A percentile compares a stretch with the other conserved stretches of the same genome.
Conservation (phyloP, 225 moss, liverwort and hornwort species). For the Climacium dendroides region DNA sequence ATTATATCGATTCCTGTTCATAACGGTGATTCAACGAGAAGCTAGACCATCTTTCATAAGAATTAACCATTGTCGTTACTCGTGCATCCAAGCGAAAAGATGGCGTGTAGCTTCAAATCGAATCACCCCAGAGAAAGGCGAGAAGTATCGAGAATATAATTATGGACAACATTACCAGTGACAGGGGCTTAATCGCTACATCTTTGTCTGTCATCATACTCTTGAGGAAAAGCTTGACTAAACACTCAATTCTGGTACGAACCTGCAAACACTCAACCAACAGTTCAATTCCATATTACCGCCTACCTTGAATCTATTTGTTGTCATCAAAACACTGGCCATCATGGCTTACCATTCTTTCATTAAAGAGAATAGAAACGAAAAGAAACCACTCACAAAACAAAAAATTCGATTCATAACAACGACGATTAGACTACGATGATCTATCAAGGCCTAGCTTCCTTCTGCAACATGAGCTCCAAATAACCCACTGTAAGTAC, state of each 20-base stretch:
- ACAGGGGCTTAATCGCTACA: constrained; percentile 39
- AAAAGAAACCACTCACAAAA: not conserved
- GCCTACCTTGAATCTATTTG: not conserved
- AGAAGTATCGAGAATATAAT: not conserved
- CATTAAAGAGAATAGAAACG: not conserved
- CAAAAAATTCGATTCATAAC: not conserved
- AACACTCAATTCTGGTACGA: constrained; percentile 60
- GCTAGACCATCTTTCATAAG: not conserved
- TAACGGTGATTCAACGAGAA: not conserved
- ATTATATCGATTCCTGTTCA: not conserved
- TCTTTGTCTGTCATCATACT: constrained; percentile 43
- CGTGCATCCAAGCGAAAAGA: not conserved
- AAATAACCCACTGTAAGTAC: not conserved
- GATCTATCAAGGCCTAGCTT: not conserved
- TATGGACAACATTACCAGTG: constrained; percentile 33
- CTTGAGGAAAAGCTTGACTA: constrained; percentile 45
- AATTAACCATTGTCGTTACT: not conserved
- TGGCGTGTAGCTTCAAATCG: not conserved
- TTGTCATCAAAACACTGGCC: not conserved
- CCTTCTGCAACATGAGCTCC: not conserved
- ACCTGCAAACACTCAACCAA: constrained; percentile 27
- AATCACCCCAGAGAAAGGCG: not conserved
- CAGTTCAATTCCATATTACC: not conserved
- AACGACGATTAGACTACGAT: not conserved
- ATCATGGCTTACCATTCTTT: not conserved